Evolutionary conservation across 1,284 basidiomycete species (phyloP), one percentile per base, ranked within the genome.

Genomic region (Irpex sp.): DNA sequence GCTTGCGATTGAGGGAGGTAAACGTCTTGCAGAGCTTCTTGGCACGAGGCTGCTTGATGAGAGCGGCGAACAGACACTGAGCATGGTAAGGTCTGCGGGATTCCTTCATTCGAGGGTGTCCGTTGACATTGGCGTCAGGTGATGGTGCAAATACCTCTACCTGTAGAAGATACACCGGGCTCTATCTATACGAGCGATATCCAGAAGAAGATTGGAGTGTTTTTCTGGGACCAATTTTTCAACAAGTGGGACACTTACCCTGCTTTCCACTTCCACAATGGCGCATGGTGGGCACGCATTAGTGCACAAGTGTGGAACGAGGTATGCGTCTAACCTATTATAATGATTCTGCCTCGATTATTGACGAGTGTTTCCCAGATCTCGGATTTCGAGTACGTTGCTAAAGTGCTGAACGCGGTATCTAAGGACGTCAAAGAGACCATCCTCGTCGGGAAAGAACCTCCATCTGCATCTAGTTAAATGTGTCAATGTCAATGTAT

Each of bases 231-330:
- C 4, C 77, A 77, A 62, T 68, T 84, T 53, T 70, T 86, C 13
- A 68, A 71, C 1, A 76, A 79, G 21, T 75, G 78, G 65, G 83
- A 83, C 36, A 75, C 76, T 1, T 83, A 76, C 65, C 77, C 78
- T 3, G 74, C 77, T 0, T 70, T 75, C 50, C 87, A 76, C 65
- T 78, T 77, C 59, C 90, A 93, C 69, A 84, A 84, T 59, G 83
- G 80, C 0, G 79, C 76, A 33, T 92, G 88, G 88, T 93, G 89
- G 88, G 80, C 81, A 3, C 79, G 92, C 49, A 85, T 84, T 70
- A 88, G 87, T 63, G 84, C 81, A 7, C 92, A 93, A 71, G 82
- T 93, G 1, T 94, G 83, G 81, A 87, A 83, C 60, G 90, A 92
- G 66, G 72, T 69, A 47, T 9, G 67, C 62, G n/a, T 43, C 15